These are phyloP conservation scores for Epichloe bromicola DNA, from an alignment of 2,329 filamentous ascomycete genomes.

Conservation along the genomic window DNA sequence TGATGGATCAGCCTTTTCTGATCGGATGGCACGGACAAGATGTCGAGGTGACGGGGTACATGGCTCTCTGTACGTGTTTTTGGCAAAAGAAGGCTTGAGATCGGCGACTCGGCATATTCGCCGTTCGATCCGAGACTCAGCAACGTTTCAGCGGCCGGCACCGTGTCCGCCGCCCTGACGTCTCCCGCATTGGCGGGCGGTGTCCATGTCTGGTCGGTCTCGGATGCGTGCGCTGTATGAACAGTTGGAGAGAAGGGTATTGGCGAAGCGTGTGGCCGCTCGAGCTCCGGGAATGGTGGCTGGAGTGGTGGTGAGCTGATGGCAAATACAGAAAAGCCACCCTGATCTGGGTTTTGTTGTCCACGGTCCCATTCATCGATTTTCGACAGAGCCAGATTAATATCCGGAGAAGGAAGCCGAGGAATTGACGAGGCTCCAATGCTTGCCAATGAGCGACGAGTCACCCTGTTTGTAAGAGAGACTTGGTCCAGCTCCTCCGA, in stretches of 20 bases:
- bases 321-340: not conserved
- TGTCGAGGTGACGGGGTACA: conserved; percentile 10
- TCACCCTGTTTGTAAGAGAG: not conserved
- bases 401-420: conserved; percentile 2
- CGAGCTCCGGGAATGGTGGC: not conserved
- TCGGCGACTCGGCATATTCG: not conserved
- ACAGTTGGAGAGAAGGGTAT: not conserved
- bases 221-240: not conserved
- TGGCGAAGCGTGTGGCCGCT: not conserved
- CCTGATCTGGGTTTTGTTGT: not conserved
- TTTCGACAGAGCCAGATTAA: conserved; percentile 2
- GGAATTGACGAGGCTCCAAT: not conserved
- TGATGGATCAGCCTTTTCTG: conserved; percentile 15
- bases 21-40: conserved; percentile 6
- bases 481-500: not conserved
- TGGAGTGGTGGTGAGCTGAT: not conserved
- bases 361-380: conserved; percentile 7
- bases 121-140: not conserved
- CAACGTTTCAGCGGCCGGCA: not conserved
- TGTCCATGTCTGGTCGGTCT: not conserved
- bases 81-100: not conserved
- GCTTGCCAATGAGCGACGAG: not conserved
- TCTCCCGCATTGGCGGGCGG: not conserved
- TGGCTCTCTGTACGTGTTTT: not conserved
- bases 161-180: not conserved